Evolutionary conservation across 2,329 filamentous ascomycete genomes (phyloP).

Genomic region (Alternaria angustiovoidea): DNA sequence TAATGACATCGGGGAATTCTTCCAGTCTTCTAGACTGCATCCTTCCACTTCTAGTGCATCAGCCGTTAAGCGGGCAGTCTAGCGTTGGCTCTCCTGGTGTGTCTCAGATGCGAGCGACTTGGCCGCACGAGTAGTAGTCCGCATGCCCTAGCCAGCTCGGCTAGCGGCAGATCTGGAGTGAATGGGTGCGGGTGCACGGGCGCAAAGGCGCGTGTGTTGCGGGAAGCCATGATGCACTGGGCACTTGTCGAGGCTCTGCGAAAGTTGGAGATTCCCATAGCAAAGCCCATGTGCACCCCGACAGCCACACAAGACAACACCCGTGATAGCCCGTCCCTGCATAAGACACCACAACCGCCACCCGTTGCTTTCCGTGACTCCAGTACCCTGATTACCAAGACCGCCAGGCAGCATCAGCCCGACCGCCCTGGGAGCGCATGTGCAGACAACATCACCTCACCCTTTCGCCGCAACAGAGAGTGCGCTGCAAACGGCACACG

Average conservation of each 20-base stretch:
- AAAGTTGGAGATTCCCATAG: not conserved
- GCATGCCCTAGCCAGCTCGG: conserved; percentile 16
- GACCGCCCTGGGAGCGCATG: conserved; percentile 9
- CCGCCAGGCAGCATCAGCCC: conserved; percentile 24
- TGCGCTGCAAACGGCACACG: not conserved
- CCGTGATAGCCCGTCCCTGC: not conserved
- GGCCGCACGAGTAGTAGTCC: conserved; percentile 15
- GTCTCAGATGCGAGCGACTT: conserved; percentile 9
- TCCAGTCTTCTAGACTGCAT: conserved; percentile 3
- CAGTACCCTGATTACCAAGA: conserved; percentile 3
- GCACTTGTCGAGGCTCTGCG: conserved; percentile 11
- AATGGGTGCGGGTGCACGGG: conserved; percentile 17
- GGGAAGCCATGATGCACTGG: conserved; percentile 6
- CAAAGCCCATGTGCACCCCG: not conserved
- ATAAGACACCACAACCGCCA: not conserved
- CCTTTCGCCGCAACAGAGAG: conserved; percentile 4
- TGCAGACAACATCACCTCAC: not conserved
- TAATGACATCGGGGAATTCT: conserved; percentile 1
- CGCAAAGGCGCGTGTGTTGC: not conserved
- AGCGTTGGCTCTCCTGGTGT: conserved; percentile 9
- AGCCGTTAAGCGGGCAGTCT: conserved; percentile 10
- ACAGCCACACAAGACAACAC: not conserved
- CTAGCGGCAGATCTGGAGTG: conserved; percentile 23
- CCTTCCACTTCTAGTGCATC: conserved; percentile 15
- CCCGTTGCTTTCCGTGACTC: not conserved